phyloP scores from a whole-genome alignment of 306 rosid species.

The Vicia villosa region DNA sequence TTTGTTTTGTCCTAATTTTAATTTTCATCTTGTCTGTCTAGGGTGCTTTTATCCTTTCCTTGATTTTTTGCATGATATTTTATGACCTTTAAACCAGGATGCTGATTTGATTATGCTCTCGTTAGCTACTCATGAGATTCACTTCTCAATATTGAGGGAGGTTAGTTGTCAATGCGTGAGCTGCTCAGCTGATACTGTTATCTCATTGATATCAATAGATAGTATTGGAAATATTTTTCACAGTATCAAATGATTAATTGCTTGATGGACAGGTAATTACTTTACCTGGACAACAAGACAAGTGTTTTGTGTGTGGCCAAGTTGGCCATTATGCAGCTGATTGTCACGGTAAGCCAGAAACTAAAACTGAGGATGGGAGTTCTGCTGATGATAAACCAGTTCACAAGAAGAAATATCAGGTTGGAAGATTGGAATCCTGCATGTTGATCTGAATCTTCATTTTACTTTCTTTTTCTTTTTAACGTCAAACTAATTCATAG shows the following conservation, averaged over 20 bases:
- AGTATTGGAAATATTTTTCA: neutral
- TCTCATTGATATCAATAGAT: conserved; percentile 34
- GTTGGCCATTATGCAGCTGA: conserved; percentile 93
- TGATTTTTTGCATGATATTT: conserved; percentile 16
- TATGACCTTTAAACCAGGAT: conserved; percentile 55
- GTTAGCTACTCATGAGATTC: conserved; percentile 89
- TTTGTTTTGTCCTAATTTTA: conserved; percentile 29
- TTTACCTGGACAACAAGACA: conserved; percentile 83
- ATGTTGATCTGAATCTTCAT: conserved; percentile 32
- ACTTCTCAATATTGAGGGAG: conserved; percentile 92
- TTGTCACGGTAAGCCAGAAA: conserved; percentile 69
- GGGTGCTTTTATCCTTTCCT: neutral
- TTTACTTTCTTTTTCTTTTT: conserved; percentile 11
- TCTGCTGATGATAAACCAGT: conserved; percentile 66
- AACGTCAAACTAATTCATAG: conserved; percentile 21
- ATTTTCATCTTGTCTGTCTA: conserved; percentile 11
- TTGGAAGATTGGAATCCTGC: conserved; percentile 39
- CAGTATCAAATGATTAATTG: conserved; percentile 30
- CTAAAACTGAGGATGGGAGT: conserved; percentile 48
- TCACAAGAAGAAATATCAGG: conserved; percentile 94
- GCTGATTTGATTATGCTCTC: conserved; percentile 93
- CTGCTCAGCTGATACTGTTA: conserved; percentile 21
- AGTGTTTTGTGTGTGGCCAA: conserved; percentile 79
- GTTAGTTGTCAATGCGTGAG: conserved; percentile 51
- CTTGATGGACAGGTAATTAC: conserved; percentile 62